A percentile compares a stretch with the other conserved stretches of the same genome.
Evolutionary conservation across 73 alveolate species (phyloP).

Genomic region (Tetrahymena borealis): DNA sequence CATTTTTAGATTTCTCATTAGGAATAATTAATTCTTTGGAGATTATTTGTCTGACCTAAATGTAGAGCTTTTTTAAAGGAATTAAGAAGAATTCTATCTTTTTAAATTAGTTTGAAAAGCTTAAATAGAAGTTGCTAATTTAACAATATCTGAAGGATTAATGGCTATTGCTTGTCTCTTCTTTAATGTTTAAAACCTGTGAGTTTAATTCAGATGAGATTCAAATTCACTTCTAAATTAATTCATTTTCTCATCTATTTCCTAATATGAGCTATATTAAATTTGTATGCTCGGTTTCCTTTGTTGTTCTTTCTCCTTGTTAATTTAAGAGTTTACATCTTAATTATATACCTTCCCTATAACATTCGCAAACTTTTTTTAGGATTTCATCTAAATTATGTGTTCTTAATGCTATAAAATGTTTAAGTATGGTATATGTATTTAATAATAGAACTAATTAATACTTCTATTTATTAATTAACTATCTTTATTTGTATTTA

Average conservation of each 20-base stretch:
- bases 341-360: neutral
- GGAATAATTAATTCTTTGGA: neutral
- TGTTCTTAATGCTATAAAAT: neutral
- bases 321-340: neutral
- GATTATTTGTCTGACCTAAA: neutral
- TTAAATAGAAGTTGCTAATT: neutral
- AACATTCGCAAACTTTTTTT: neutral
- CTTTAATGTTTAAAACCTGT: neutral
- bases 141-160: neutral
- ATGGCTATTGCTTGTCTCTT: neutral
- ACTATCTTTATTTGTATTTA: too few species aligned
- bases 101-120: neutral
- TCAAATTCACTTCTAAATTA: neutral
- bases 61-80: neutral
- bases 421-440: too few species aligned
- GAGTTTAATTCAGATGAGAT: neutral
- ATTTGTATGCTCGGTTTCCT: neutral
- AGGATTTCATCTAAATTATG: neutral
- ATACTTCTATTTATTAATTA: too few species aligned
- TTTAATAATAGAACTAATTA: too few species aligned
- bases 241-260: neutral
- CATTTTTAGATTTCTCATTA: too few species aligned
- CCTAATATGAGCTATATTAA: neutral
- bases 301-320: neutral
- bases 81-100: neutral